A percentile compares a stretch with the other conserved stretches of the same genome.
These are phyloP conservation scores for Penstemon newberryi DNA, from an alignment of 257 asterid species.

Conservation along the genomic window DNA sequence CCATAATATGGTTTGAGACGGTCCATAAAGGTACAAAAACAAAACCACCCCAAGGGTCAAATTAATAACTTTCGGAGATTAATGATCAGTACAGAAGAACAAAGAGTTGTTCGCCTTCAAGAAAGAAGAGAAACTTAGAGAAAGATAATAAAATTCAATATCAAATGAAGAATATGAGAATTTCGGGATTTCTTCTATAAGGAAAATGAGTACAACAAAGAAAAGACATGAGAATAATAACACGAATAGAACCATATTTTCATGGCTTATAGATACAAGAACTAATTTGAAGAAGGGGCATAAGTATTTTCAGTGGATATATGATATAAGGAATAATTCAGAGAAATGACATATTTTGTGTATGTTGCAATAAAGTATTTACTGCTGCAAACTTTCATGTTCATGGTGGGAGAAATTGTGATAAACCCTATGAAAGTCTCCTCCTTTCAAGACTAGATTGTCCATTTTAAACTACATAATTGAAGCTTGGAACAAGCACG, in stretches of 20 bases:
- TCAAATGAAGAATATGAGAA: no score
- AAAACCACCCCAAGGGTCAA: no score
- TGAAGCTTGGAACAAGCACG: slow-evolving; percentile 43
- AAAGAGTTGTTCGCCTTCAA: no score
- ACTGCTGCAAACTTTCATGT: slow-evolving; percentile 31
- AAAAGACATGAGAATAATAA: no score
- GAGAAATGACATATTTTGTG: slow-evolving; percentile 47
- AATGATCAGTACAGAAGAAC: no score
- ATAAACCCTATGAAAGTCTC: slow-evolving; percentile 37
- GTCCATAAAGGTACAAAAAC: no score
- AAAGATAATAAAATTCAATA: no score
- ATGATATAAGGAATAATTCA: slow-evolving; percentile 26
- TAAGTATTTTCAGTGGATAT: slow-evolving; percentile 20
- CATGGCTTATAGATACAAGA: slow-evolving; percentile 50
- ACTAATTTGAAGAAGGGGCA: slow-evolving; percentile 33
- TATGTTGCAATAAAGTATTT: slow-evolving; percentile 38
- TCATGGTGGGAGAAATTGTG: slow-evolving; percentile 36
- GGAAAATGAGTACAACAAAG: no score
- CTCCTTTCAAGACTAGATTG: neutral
- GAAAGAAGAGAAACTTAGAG: no score
- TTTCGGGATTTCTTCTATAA: no score
- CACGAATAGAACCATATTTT: slow-evolving; percentile 29
- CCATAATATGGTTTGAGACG: no score
- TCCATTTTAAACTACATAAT: slow-evolving; percentile 37
- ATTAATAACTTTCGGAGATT: no score